These are phyloP conservation scores for Kernera saxatilis DNA, from an alignment of 345 rosid species.

Conservation along the genomic window DNA sequence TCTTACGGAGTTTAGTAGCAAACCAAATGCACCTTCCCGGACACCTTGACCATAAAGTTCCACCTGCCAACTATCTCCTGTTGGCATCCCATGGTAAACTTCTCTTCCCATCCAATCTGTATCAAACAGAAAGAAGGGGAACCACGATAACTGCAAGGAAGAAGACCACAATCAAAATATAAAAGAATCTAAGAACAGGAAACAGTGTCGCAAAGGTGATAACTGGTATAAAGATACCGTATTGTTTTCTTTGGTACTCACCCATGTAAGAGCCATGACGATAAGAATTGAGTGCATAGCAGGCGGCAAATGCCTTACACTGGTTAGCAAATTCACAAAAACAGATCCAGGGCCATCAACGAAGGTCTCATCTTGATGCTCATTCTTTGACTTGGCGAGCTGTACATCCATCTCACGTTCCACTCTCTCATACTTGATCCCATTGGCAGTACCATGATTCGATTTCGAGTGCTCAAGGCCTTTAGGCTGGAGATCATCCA, in stretches of 20 bases:
- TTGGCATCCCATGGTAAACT: slow-evolving; percentile 93
- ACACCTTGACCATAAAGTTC: slow-evolving; percentile 79
- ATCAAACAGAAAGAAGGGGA: slow-evolving; percentile 95
- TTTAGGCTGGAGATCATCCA: slow-evolving; percentile 48
- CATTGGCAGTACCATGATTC: slow-evolving; percentile 38
- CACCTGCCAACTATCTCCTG: slow-evolving; percentile 45
- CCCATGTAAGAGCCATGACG: slow-evolving; percentile 99
- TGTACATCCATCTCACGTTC: slow-evolving; percentile 36
- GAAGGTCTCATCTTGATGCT: slow-evolving; percentile 43
- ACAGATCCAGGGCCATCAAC: slow-evolving; percentile 89
- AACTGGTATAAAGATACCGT: neutral
- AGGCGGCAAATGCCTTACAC: slow-evolving; percentile 91
- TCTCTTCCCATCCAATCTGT: slow-evolving; percentile 99
- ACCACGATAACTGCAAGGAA: slow-evolving; percentile 86
- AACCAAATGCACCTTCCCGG: slow-evolving; percentile 98
- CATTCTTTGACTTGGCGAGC: slow-evolving; percentile 36
- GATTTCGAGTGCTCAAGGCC: slow-evolving; percentile 43
- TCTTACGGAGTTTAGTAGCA: slow-evolving; percentile 99
- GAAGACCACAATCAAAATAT: slow-evolving; percentile 4
- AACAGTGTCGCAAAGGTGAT: neutral
- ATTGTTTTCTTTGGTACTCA: slow-evolving; percentile 28
- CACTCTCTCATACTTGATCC: slow-evolving; percentile 31
- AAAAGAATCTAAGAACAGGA: neutral
- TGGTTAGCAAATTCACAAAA: slow-evolving; percentile 81
- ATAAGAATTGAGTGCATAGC: slow-evolving; percentile 88